phyloP scores from a whole-genome alignment of 1,284 basidiomycete species.

The Trichosporon asahii region DNA sequence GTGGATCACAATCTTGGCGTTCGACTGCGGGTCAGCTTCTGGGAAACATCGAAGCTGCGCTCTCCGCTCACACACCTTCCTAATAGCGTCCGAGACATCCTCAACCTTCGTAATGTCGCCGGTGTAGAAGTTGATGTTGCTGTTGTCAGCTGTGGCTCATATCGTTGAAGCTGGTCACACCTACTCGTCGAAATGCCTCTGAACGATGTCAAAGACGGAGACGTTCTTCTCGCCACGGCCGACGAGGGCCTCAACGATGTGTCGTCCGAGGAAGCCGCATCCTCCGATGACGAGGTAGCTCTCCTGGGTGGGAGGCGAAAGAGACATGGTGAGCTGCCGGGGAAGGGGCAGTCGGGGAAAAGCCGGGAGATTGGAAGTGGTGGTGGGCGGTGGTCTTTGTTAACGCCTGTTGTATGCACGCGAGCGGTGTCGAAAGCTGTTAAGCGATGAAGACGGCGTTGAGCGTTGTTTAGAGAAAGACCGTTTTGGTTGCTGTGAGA shows the following conservation, averaged over 20 bases:
- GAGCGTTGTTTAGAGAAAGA: background rate
- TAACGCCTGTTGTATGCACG: background rate
- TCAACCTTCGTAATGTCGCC: slow-evolving; percentile 78
- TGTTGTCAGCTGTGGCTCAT: slow-evolving; percentile 15
- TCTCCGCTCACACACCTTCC: slow-evolving; percentile 59
- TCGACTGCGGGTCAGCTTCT: slow-evolving; percentile 57
- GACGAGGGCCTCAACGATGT: slow-evolving; percentile 78
- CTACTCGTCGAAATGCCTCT: slow-evolving; percentile 65
- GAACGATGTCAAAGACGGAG: slow-evolving; percentile 82
- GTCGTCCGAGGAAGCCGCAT: slow-evolving; percentile 85
- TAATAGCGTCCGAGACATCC: slow-evolving; percentile 66
- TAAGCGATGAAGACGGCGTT: background rate
- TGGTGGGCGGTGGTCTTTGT: background rate
- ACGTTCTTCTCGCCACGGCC: slow-evolving; percentile 71
- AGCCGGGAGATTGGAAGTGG: background rate
- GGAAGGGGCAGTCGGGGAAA: background rate
- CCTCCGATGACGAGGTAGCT: slow-evolving; percentile 75
- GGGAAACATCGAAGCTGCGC: background rate
- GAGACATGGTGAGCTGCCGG: slow-evolving; percentile 18
- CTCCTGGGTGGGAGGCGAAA: slow-evolving; percentile 31
- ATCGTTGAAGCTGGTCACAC: slow-evolving; percentile 18
- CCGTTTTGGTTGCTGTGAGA: background rate
- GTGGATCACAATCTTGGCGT: slow-evolving; percentile 85
- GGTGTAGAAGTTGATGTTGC: slow-evolving; percentile 76
- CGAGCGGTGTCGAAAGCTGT: background rate